Base-by-base conservation (phyloP, 2,329 filamentous ascomycete species). In the Tolypocladium cylindrosporum region DNA sequence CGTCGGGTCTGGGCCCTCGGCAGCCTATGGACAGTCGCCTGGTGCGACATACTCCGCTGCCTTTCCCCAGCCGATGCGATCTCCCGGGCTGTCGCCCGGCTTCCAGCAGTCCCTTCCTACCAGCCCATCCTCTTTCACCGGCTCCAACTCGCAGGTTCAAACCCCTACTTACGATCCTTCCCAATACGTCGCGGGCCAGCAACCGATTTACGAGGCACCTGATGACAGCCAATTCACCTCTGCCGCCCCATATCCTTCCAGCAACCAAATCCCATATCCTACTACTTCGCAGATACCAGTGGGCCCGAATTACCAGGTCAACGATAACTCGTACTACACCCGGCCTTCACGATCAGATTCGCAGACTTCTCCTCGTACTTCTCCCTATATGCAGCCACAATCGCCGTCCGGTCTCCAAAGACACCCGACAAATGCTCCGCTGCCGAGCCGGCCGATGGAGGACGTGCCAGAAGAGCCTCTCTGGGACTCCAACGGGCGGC, bases 351-450 rank as follows among this genome's bases (percentile, higher is more conserved):
- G 80, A 37, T 79, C 81, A 9, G 77, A 76, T 60, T 83, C 82
- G 3, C 76, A 77, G 40, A 68, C 74, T 0, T 82, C 81, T 2
- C 75, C 77, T 7, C 59, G 75, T 39, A 72, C 75, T 8, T 79
- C 79, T 1, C 75, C 79, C 4, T 74, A 73, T 2, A 61, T 66
- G 19, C 74, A 72, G 51, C 63, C 73, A 34, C 75, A 78, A 53
- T 66, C 74, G 31, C 75, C 77, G 7, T 71, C 76, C 2, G 75
- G 78, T n/a, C 67, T 84, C 13, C 75, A 77, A 59, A 76, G 82
- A 55, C 80, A 85, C 59, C 83, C 83, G 1, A 86, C 83, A 19
- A 79, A 85, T 68, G 77, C 83, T 57, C 79, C 83, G 48, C 71
- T 86, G 53, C 80, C 82, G n/a, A 83, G 73, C 59, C 76, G 79